These are phyloP conservation scores for Lycium barbarum DNA, from an alignment of 257 asterid species.

Conservation along the genomic window DNA sequence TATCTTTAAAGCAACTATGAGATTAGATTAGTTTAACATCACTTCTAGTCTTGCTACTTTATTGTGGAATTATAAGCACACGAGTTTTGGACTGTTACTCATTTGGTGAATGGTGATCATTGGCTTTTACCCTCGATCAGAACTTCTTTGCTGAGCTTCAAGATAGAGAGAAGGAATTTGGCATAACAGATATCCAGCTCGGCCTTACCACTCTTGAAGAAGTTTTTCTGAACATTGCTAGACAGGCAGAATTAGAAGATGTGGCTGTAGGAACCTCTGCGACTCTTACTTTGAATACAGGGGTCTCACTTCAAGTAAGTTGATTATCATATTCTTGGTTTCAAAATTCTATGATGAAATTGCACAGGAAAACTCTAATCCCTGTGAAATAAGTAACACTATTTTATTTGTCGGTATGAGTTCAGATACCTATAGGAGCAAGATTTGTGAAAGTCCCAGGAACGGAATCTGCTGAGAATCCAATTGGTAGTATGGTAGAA, in stretches of 20 bases:
- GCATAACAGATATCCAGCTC: slow-evolving; percentile 83
- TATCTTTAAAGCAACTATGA: background rate
- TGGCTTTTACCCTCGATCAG: slow-evolving; percentile 44
- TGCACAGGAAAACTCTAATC: background rate
- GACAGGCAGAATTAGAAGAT: slow-evolving; percentile 76
- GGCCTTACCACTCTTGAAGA: slow-evolving; percentile 91
- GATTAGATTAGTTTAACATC: slow-evolving; percentile 2
- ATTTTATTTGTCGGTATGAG: background rate
- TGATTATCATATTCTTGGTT: slow-evolving; percentile 1
- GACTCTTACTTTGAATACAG: slow-evolving; percentile 61
- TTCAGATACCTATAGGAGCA: slow-evolving; percentile 85
- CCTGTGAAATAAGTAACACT: background rate
- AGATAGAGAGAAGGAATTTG: slow-evolving; percentile 63
- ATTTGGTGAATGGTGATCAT: background rate
- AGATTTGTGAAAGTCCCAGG: slow-evolving; percentile 76
- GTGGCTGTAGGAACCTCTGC: slow-evolving; percentile 74
- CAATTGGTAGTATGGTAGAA: slow-evolving; percentile 75
- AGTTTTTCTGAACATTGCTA: slow-evolving; percentile 82
- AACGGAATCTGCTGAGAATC: slow-evolving; percentile 65
- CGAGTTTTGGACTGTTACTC: background rate
- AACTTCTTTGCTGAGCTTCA: slow-evolving; percentile 75
- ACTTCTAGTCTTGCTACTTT: background rate
- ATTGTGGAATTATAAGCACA: background rate
- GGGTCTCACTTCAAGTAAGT: slow-evolving; percentile 66
- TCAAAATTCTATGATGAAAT: background rate